These are phyloP conservation scores for Boletus vinaceobasis DNA, from an alignment of 768 basidiomycete genomes.

Conservation along the genomic window DNA sequence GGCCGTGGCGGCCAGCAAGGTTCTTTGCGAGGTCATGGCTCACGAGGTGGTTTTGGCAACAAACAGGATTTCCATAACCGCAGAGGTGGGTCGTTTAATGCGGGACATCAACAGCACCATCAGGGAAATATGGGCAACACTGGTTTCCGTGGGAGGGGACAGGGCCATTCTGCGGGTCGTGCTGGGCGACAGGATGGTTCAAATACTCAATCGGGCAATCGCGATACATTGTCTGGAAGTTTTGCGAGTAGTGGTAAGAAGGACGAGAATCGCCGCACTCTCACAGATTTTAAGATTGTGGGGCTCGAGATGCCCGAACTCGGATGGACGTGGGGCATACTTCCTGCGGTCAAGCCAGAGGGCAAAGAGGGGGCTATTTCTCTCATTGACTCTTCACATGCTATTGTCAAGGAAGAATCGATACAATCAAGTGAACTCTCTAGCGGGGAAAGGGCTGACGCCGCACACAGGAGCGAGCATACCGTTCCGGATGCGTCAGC, in stretches of 20 bases:
- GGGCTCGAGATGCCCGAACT: slow-evolving; percentile 82
- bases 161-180: slow-evolving; percentile 45
- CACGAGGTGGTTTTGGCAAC: slow-evolving; percentile 62
- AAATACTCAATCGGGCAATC: slow-evolving; percentile 37
- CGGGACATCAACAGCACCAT: slow-evolving; percentile 39
- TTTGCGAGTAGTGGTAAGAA: slow-evolving; percentile 64
- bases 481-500: slow-evolving; percentile 27
- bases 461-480: slow-evolving; percentile 19
- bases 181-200: slow-evolving; percentile 38
- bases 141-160: slow-evolving; percentile 60
- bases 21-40: slow-evolving; percentile 58
- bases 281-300: slow-evolving; percentile 97
- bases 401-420: slow-evolving; percentile 32
- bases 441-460: slow-evolving; percentile 19
- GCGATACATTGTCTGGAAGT: slow-evolving; percentile 48
- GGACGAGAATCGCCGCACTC: slow-evolving; percentile 84
- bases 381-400: slow-evolving; percentile 32
- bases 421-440: slow-evolving; percentile 20
- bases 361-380: slow-evolving; percentile 34
- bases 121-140: slow-evolving; percentile 37
- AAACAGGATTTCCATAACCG: slow-evolving; percentile 63
- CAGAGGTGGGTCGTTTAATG: slow-evolving; percentile 60
- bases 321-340: slow-evolving; percentile 81
- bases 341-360: slow-evolving; percentile 42
- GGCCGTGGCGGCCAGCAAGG: slow-evolving; percentile 48